Conservation (phyloP, 2,329 filamentous ascomycete species). For the Exophiala alcalophila region DNA sequence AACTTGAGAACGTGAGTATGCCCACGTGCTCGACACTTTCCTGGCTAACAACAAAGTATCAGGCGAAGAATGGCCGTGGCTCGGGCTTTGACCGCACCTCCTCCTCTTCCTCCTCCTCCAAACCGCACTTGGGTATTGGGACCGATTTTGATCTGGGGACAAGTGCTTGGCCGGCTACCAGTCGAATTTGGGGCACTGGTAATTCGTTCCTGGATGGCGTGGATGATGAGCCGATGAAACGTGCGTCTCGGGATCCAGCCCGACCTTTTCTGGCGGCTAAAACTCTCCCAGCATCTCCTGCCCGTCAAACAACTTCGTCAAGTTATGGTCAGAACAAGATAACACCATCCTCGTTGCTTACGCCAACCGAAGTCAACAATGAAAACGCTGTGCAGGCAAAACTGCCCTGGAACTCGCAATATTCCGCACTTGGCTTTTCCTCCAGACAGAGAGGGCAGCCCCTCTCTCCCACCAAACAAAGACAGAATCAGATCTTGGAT, state of each 20-base stretch:
- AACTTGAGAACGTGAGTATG: slow-evolving; percentile 40
- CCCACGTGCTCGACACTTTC: not conserved
- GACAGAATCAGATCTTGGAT: slow-evolving; percentile 18
- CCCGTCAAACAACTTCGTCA: slow-evolving; percentile 18
- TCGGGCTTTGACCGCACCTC: slow-evolving; percentile 16
- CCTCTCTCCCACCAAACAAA: slow-evolving; percentile 20
- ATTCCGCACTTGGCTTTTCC: slow-evolving; percentile 7
- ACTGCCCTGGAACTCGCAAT: slow-evolving; percentile 13
- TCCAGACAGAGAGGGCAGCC: slow-evolving; percentile 16
- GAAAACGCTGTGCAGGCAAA: slow-evolving; percentile 17
- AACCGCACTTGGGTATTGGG: slow-evolving; percentile 33
- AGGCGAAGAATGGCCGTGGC: slow-evolving; percentile 16
- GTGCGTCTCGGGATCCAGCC: slow-evolving; percentile 37
- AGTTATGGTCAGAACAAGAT: slow-evolving; percentile 8
- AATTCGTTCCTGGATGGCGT: slow-evolving; percentile 47
- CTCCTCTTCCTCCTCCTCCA: slow-evolving; percentile 16
- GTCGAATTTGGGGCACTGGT: slow-evolving; percentile 53
- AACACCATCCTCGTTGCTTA: slow-evolving; percentile 10
- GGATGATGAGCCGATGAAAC: slow-evolving; percentile 49
- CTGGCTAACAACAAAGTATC: slow-evolving; percentile 8
- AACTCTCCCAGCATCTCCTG: slow-evolving; percentile 14
- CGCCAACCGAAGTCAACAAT: slow-evolving; percentile 12
- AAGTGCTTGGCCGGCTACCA: slow-evolving; percentile 40
- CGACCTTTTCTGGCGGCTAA: slow-evolving; percentile 10
- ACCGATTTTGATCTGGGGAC: slow-evolving; percentile 46